Conservation (phyloP, 495 filamentous ascomycete species). For the Annulohypoxylon maeteangense region DNA sequence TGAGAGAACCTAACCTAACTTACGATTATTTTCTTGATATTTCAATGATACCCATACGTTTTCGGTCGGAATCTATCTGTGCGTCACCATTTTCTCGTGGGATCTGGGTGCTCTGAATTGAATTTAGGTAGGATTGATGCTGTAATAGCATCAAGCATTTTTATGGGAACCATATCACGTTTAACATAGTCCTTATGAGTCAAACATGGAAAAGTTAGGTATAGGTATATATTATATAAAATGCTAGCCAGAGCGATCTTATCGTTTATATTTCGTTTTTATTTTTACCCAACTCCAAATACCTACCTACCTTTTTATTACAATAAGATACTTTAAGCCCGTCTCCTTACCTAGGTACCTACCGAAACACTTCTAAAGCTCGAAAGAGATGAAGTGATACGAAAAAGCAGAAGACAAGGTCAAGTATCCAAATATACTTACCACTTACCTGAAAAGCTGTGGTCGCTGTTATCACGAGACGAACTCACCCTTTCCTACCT, state of each 20-base stretch:
- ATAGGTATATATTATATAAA: background rate
- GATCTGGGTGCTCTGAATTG: too few species aligned
- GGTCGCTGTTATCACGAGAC: background rate
- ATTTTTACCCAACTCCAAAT: background rate
- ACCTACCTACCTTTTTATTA: constrained; percentile 4
- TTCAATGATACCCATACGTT: constrained; percentile 38
- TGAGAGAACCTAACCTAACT: constrained; percentile 1
- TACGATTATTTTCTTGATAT: constrained; percentile 29
- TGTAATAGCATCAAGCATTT: background rate
- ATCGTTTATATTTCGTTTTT: background rate
- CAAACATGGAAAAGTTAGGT: background rate
- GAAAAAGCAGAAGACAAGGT: background rate
- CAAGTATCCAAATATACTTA: background rate
- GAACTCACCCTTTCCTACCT: background rate
- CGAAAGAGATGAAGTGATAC: background rate
- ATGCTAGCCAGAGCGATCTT: background rate
- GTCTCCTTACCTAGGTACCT: too few species aligned
- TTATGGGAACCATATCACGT: background rate
- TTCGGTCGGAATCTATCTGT: background rate
- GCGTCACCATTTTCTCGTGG: background rate
- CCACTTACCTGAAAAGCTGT: background rate
- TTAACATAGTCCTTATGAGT: background rate
- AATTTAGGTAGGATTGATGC: too few species aligned
- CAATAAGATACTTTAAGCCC: background rate
- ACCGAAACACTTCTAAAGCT: background rate